Conservation (phyloP, 257 asterid genomes). For the Solanum neorickii region DNA sequence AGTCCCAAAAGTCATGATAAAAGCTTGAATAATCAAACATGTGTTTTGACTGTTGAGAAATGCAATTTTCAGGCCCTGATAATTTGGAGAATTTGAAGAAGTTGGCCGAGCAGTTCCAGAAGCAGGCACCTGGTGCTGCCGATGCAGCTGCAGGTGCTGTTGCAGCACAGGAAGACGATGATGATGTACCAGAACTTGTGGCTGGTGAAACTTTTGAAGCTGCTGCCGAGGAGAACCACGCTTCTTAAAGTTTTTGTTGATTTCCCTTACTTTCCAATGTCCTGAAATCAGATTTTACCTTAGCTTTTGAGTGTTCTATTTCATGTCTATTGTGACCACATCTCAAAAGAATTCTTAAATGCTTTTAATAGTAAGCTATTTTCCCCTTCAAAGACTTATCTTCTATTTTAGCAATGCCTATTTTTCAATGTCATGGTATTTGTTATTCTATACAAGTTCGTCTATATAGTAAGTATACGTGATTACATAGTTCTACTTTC, state of each 20-base stretch:
- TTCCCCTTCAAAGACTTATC: not conserved
- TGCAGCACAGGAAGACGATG: constrained; percentile 38
- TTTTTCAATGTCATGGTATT: not conserved
- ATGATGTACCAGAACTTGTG: constrained; percentile 72
- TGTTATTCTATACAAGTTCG: not conserved
- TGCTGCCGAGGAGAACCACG: constrained; percentile 52
- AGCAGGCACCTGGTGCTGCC: constrained; percentile 42
- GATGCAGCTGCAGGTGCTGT: constrained; percentile 7
- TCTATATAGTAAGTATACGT: not conserved
- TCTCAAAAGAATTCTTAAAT: constrained; percentile 5
- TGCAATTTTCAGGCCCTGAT: constrained; percentile 47
- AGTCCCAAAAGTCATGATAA: not conserved
- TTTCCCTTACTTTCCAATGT: constrained; percentile 16
- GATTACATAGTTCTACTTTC: not conserved
- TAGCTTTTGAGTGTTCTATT: constrained; percentile 3
- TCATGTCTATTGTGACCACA: constrained; percentile 10
- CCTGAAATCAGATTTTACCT: constrained; percentile 20
- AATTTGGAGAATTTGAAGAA: constrained; percentile 73
- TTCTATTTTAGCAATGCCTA: not conserved
- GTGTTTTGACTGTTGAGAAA: not conserved
- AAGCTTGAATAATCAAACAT: not conserved
- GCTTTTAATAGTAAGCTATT: constrained; percentile 1
- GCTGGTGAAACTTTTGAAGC: constrained; percentile 68
- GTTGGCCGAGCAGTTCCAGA: constrained; percentile 73
- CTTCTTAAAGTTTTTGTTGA: constrained; percentile 19